A percentile compares a stretch with the other conserved stretches of the same genome.
phyloP scores from a whole-genome alignment of 257 asterid species.

The Capsicum rhomboideum region DNA sequence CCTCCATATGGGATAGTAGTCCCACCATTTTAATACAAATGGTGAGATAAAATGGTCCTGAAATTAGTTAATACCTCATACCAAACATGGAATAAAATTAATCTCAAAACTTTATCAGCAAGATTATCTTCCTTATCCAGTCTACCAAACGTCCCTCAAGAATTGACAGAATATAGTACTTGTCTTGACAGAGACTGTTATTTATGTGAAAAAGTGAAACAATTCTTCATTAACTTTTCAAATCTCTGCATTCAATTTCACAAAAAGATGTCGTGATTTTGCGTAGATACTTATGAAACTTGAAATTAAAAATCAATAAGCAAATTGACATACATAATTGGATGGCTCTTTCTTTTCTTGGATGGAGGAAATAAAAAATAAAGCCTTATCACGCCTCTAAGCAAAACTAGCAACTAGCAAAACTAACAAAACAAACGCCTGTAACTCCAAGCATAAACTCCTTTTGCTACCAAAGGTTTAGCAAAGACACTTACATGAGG shows the following conservation, averaged over 20 bases:
- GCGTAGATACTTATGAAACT: too few relatives aligned
- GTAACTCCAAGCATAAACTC: not conserved
- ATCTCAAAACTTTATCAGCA: too few relatives aligned
- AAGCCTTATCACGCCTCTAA: not conserved
- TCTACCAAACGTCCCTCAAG: too few relatives aligned
- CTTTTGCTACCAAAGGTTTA: not conserved
- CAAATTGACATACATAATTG: not conserved
- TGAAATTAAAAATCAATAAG: not conserved
- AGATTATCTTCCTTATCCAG: too few relatives aligned
- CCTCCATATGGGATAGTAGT: too few relatives aligned
- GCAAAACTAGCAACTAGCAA: too few relatives aligned
- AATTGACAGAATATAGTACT: not conserved
- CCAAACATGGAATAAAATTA: too few relatives aligned
- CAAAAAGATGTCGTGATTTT: not conserved
- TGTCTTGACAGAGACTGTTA: not conserved
- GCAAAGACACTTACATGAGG: not conserved
- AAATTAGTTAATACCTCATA: too few relatives aligned
- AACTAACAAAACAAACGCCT: not conserved
- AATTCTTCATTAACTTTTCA: not conserved
- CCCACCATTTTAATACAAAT: too few relatives aligned
- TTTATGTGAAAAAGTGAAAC: not conserved
- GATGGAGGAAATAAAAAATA: not conserved
- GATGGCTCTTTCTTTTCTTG: too few relatives aligned
- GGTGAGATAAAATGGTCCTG: too few relatives aligned
- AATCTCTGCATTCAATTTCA: not conserved